These are phyloP conservation scores for Dittrichia graveolens DNA, from an alignment of 129 eudicot genomes.

Conservation along the genomic window DNA sequence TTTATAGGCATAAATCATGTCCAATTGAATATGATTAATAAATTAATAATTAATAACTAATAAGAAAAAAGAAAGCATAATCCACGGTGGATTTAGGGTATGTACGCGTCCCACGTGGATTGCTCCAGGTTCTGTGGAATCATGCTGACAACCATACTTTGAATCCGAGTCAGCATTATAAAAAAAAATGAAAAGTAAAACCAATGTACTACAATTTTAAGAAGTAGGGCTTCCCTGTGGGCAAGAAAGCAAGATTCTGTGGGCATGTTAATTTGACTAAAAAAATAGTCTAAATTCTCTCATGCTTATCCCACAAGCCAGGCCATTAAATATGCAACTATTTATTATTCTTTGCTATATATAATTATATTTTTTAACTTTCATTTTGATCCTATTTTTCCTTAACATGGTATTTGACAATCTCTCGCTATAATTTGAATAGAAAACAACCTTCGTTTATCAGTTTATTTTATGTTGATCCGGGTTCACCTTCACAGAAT, in stretches of 20 bases:
- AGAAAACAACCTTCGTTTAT: too few relatives aligned
- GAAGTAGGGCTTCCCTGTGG: slow-evolving; percentile 21
- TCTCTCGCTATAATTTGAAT: too few relatives aligned
- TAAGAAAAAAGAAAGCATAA: background rate
- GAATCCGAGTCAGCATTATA: slow-evolving; percentile 16
- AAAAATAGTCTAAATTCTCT: background rate
- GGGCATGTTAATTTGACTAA: slow-evolving; percentile 9
- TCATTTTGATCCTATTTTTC: too few relatives aligned
- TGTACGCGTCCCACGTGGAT: slow-evolving; percentile 40
- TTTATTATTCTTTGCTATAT: too few relatives aligned
- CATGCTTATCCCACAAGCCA: slow-evolving; percentile 9
- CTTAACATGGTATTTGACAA: too few relatives aligned
- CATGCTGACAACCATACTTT: background rate
- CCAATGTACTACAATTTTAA: slow-evolving; percentile 11
- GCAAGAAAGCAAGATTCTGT: slow-evolving; percentile 26
- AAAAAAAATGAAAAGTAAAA: background rate
- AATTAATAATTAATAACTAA: background rate
- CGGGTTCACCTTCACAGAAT: too few relatives aligned
- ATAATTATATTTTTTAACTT: too few relatives aligned
- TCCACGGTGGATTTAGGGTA: slow-evolving; percentile 3
- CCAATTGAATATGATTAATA: background rate
- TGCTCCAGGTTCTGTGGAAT: slow-evolving; percentile 67
- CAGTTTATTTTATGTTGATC: too few relatives aligned
- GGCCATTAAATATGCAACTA: background rate
- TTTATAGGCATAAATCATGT: too few relatives aligned